These are phyloP conservation scores for Botryotinia narcissicola DNA, from an alignment of 2,329 filamentous ascomycete genomes.

Conservation along the genomic window DNA sequence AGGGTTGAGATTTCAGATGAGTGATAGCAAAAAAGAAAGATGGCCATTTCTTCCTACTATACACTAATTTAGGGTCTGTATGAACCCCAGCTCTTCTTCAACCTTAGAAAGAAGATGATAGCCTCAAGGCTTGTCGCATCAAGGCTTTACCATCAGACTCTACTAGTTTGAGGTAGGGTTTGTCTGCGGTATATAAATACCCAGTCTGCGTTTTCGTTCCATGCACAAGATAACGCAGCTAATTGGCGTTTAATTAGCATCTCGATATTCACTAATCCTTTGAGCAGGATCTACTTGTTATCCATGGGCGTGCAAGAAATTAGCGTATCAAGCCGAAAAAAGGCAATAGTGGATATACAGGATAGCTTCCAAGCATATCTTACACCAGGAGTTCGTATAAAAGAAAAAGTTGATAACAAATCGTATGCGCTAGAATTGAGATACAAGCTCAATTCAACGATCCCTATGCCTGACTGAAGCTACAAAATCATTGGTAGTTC, in stretches of 20 bases:
- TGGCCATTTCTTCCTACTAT: too few relatives aligned
- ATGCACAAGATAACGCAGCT: too few relatives aligned
- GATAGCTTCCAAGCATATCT: neutral
- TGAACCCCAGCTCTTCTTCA: too few relatives aligned
- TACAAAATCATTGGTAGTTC: accelerated
- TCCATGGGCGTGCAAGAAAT: neutral
- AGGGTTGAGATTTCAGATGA: neutral
- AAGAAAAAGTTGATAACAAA: too few relatives aligned
- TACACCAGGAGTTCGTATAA: neutral
- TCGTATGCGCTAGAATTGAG: neutral
- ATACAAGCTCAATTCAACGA: neutral
- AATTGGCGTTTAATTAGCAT: too few relatives aligned
- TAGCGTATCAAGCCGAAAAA: neutral
- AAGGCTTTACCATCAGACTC: too few relatives aligned
- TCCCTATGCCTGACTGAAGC: neutral
- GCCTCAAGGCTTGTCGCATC: too few relatives aligned
- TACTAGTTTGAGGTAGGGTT: too few relatives aligned
- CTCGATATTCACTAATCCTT: neutral
- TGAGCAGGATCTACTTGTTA: neutral
- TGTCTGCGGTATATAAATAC: too few relatives aligned
- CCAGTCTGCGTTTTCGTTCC: too few relatives aligned
- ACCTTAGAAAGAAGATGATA: too few relatives aligned
- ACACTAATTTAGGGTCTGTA: too few relatives aligned
- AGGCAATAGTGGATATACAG: neutral
- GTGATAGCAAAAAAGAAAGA: neutral